Base-by-base conservation (phyloP, 805 yeast genomes). In the Danielia reshetovae region DNA sequence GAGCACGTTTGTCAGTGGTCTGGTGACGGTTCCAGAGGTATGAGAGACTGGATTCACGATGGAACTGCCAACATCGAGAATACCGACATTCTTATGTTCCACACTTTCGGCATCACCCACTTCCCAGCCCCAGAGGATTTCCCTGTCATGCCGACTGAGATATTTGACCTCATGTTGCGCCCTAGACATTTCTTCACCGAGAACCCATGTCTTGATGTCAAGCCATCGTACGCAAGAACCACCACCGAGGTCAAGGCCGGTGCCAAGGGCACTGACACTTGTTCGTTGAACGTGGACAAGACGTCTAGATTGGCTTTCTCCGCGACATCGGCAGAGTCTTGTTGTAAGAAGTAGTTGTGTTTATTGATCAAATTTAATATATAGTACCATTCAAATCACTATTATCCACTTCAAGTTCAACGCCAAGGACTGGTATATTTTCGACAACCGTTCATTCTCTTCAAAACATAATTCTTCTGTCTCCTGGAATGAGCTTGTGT, bases 121-220 rank as follows among this genome's bases (percentile, higher is more conserved):
- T 80, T 83, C 75, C 94, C 94, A 40, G 81, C 89, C 10, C 90
- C 93, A 40, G 93, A 84, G 66, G 94, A 84, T 60, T 84, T 83
- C 81, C 93, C 93, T 38, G 75, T 84, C 45, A 84, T 84, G 93
- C 93, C 93, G 30, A 82, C 87, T 32, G 94, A 84, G 64, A 83
- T 86, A 52, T 79, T 84, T 51, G 76, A 81, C 40, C 67, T 84
- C 48, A 66, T 80, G 65, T 67, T 84, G 56, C 75, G 89, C 60
- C 93, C 93, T 49, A 72, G 90, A 57, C 78, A 84, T 62, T 79
- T 84, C 68, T 84, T 84, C 72, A 62, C 70, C 29, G 85, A 80
- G 57, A 84, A 83, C 60, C 93, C 94, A 21, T 82, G 76, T 34
- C 68, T 84, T 47, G 93, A 84, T 51, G 75, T 85, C 40, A 75